These are phyloP conservation scores for Hyphodiscus hymeniophilus DNA, from an alignment of 495 filamentous ascomycete species.

Conservation along the genomic window DNA sequence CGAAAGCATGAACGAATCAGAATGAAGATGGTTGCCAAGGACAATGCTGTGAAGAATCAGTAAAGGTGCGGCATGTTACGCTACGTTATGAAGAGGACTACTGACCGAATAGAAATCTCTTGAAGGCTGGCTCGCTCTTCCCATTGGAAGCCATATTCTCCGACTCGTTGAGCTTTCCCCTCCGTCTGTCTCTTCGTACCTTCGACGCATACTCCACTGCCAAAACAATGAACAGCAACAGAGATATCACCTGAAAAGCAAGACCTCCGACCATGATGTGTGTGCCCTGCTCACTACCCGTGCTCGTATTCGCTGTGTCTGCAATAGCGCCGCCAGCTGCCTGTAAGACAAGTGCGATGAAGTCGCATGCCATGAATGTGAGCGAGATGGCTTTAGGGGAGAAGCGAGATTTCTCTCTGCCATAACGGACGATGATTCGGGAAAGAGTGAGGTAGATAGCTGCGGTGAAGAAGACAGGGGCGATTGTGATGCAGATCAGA, in stretches of 20 bases:
- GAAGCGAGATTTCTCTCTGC: slow-evolving; percentile 43
- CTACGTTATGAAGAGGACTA: background rate
- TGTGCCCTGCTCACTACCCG: slow-evolving; percentile 29
- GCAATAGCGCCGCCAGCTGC: slow-evolving; percentile 54
- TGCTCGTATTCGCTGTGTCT: slow-evolving; percentile 31
- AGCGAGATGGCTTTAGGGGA: slow-evolving; percentile 41
- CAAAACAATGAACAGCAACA: slow-evolving; percentile 38
- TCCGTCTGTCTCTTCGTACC: background rate
- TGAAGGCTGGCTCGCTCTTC: background rate
- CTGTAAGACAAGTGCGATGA: slow-evolving; percentile 55
- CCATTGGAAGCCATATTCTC: background rate
- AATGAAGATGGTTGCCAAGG: slow-evolving; percentile 24
- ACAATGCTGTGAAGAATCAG: slow-evolving; percentile 1
- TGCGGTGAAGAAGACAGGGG: slow-evolving; percentile 54
- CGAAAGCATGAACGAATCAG: slow-evolving; percentile 28
- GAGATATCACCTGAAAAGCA: slow-evolving; percentile 44
- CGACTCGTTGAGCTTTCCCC: background rate
- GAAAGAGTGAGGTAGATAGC: slow-evolving; percentile 55
- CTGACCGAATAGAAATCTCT: slow-evolving; percentile 6
- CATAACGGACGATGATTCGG: slow-evolving; percentile 47
- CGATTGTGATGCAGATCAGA: slow-evolving; percentile 46
- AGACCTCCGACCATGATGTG: slow-evolving; percentile 61
- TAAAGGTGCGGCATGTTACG: background rate
- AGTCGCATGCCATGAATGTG: slow-evolving; percentile 49
- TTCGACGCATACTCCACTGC: slow-evolving; percentile 31